Evolutionary conservation across 23 red algal genomes (phyloP).

Genomic region (Chondrus crispus): DNA sequence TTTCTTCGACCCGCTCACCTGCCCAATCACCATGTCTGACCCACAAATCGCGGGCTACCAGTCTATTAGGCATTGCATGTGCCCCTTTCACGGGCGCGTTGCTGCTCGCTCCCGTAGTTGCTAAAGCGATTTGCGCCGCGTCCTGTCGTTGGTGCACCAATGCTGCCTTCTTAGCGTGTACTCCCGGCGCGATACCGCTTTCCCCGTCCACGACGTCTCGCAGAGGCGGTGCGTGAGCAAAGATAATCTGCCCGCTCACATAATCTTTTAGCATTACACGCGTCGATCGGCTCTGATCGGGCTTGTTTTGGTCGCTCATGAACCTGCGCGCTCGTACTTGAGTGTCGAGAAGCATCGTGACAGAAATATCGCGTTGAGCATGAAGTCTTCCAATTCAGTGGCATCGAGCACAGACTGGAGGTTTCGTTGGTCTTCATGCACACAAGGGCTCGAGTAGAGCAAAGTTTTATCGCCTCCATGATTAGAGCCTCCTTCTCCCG

Average conservation of each 20-base stretch:
- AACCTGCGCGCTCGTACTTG: constrained; percentile 82
- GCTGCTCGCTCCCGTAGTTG: too few relatives aligned
- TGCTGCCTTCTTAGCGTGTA: constrained; percentile 42
- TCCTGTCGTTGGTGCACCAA: constrained; percentile 28
- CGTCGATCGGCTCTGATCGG: constrained; percentile 79
- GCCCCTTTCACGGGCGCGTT: too few relatives aligned
- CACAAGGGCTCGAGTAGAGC: too few relatives aligned
- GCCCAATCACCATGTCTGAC: too few relatives aligned
- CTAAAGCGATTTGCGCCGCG: too few relatives aligned
- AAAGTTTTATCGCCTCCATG: neutral
- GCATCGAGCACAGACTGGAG: constrained; percentile 3
- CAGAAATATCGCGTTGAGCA: constrained; percentile 48
- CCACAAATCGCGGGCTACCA: too few relatives aligned
- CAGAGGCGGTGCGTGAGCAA: constrained; percentile 62
- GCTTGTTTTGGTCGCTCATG: constrained; percentile 66
- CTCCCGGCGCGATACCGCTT: constrained; percentile 38
- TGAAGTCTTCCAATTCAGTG: constrained; percentile 25
- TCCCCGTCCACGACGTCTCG: constrained; percentile 36
- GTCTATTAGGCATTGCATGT: too few relatives aligned
- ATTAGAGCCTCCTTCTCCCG: too few relatives aligned
- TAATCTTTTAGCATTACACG: constrained; percentile 92
- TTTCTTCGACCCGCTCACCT: too few relatives aligned
- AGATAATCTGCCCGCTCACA: constrained; percentile 74
- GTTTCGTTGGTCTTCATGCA: neutral
- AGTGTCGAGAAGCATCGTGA: constrained; percentile 53